Conservation (phyloP, 2,329 filamentous ascomycete genomes). For the Dryadomyces quercivorus region DNA sequence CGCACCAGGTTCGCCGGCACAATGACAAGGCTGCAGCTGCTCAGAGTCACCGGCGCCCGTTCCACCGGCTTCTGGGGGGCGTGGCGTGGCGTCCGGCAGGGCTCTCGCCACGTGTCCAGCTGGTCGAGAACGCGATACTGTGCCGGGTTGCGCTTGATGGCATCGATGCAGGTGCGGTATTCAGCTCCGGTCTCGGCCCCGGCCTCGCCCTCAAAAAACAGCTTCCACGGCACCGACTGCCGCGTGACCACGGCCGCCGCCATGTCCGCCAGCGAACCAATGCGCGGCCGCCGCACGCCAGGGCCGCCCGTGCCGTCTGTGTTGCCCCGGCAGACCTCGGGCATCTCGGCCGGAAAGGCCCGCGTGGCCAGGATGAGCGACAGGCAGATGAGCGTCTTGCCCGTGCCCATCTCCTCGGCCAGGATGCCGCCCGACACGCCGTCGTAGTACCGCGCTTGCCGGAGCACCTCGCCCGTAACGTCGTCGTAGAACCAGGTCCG, state of each 20-base stretch:
- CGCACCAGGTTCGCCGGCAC: constrained; percentile 72
- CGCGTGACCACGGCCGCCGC: constrained; percentile 54
- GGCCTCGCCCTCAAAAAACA: constrained; percentile 41
- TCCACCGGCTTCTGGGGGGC: constrained; percentile 11
- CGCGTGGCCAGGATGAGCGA: constrained; percentile 63
- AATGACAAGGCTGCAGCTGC: constrained; percentile 60
- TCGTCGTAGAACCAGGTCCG: constrained; percentile 57
- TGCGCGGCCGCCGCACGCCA: constrained; percentile 26
- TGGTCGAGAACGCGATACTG: constrained; percentile 42
- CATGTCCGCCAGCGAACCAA: constrained; percentile 63
- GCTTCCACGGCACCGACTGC: constrained; percentile 57
- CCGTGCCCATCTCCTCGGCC: constrained; percentile 69
- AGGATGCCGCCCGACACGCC: constrained; percentile 63
- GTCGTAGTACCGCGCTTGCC: constrained; percentile 62
- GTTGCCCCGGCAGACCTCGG: constrained; percentile 40
- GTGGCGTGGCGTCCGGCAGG: constrained; percentile 15
- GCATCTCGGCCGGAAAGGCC: constrained; percentile 52
- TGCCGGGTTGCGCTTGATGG: constrained; percentile 44
- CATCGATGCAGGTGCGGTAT: constrained; percentile 40
- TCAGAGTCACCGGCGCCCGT: constrained; percentile 46
- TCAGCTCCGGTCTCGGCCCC: constrained; percentile 25
- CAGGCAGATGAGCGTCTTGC: constrained; percentile 83
- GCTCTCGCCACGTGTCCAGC: constrained; percentile 16
- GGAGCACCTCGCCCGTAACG: constrained; percentile 47
- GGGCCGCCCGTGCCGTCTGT: constrained; percentile 21